A percentile compares a stretch with the other conserved stretches of the same genome.
Evolutionary conservation across 2,329 filamentous ascomycete species (phyloP).

Genomic region (Lecanicillium sp.): DNA sequence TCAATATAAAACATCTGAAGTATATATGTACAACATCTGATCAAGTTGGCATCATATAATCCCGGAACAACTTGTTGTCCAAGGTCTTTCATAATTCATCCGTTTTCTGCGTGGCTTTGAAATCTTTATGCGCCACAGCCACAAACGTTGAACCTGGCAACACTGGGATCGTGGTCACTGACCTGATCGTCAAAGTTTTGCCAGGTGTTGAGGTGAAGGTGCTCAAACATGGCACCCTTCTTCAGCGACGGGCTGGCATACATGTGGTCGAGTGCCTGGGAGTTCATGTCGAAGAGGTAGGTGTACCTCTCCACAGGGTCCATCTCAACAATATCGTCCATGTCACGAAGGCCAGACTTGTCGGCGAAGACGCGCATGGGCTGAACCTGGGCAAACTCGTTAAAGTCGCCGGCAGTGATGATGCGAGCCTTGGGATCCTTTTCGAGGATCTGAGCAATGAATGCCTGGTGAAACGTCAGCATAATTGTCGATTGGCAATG

Average conservation of each 20-base stretch:
- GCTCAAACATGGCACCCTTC: constrained; percentile 45
- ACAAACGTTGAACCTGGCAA: constrained; percentile 57
- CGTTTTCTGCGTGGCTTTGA: too few species aligned
- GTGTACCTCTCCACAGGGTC: constrained; percentile 56
- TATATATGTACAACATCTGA: too few species aligned
- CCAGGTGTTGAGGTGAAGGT: constrained; percentile 68
- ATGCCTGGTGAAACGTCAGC: constrained; percentile 28
- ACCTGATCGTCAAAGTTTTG: constrained; percentile 45
- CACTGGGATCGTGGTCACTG: constrained; percentile 63
- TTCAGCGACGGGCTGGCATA: constrained; percentile 51
- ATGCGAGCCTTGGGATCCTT: constrained; percentile 48
- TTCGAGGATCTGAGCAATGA: constrained; percentile 49
- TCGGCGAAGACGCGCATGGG: constrained; percentile 48
- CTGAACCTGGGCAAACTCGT: constrained; percentile 59
- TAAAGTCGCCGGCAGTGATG: constrained; percentile 61
- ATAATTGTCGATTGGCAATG: too few species aligned
- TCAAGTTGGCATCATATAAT: too few species aligned
- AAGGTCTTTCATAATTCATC: too few species aligned
- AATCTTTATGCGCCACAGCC: constrained; percentile 15
- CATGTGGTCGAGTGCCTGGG: constrained; percentile 64
- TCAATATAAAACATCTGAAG: too few species aligned
- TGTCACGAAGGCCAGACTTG: constrained; percentile 49
- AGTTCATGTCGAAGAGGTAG: constrained; percentile 63
- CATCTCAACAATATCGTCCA: constrained; percentile 52
- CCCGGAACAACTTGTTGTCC: not conserved